These are phyloP conservation scores for Corchorus capsularis DNA, from an alignment of 345 rosid species.

Conservation along the genomic window DNA sequence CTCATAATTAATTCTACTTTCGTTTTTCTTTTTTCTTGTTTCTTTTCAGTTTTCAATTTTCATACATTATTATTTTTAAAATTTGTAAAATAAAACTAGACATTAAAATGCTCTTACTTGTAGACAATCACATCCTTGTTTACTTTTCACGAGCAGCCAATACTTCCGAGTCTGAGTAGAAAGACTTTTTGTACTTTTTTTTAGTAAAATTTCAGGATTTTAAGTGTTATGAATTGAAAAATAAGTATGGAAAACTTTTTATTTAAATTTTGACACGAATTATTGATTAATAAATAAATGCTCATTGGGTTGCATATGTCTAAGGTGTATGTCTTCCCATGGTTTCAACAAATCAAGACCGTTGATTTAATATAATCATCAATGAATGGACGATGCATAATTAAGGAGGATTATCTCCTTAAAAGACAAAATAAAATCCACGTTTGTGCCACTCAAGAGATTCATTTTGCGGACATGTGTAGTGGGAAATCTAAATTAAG, in stretches of 20 bases:
- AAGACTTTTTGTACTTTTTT: no score
- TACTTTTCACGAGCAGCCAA: no score
- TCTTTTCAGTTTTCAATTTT: no score
- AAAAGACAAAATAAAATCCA: slow-evolving; percentile 14
- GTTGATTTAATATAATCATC: background rate
- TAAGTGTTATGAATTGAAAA: no score
- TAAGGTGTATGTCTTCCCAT: background rate
- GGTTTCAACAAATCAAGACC: background rate
- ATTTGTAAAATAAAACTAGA: no score
- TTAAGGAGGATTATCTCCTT: background rate
- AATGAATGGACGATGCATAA: background rate
- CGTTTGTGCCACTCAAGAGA: background rate
- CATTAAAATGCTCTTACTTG: no score
- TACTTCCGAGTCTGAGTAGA: no score
- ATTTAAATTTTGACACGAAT: no score
- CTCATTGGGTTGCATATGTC: background rate
- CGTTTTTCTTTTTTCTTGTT: background rate
- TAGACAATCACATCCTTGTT: no score
- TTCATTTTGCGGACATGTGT: background rate
- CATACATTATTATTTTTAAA: no score
- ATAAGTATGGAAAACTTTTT: no score
- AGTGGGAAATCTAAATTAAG: slow-evolving; percentile 13
- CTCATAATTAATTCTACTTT: background rate
- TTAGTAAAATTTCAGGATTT: no score
- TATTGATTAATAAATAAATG: background rate